A percentile compares a stretch with the other conserved stretches of the same genome.
Conservation (phyloP, 148 eudicot genomes). For the Amaranthus hypochondriacus region DNA sequence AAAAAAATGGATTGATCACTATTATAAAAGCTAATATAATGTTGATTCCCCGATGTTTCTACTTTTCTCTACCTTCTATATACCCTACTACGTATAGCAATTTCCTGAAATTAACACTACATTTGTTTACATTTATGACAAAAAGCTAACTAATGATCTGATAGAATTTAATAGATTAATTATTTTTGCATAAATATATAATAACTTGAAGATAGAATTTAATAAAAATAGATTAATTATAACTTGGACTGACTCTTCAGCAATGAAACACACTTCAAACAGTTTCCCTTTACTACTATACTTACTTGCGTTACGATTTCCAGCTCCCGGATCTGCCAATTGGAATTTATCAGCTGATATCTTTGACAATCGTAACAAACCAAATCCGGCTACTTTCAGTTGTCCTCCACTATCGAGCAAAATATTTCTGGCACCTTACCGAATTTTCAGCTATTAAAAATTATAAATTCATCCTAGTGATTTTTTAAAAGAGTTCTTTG, state of each 20-base stretch:
- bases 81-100: no score
- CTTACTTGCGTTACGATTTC: conserved; percentile 65
- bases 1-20: no score
- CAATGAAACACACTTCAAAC: neutral
- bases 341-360: conserved; percentile 71
- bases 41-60: no score
- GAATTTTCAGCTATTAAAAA: conserved; percentile 67
- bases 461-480: conserved; percentile 20
- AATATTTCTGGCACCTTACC: conserved; percentile 99
- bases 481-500: conserved; percentile 28
- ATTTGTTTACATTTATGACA: neutral
- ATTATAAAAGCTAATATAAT: no score
- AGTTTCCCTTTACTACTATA: neutral
- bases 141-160: neutral
- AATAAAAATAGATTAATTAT: neutral
- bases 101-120: neutral
- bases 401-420: conserved; percentile 97
- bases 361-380: conserved; percentile 62
- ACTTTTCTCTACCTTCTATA: no score
- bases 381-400: conserved; percentile 90
- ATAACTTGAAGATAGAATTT: neutral
- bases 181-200: neutral
- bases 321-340: conserved; percentile 43
- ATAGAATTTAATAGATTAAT: neutral
- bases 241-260: neutral